These are phyloP conservation scores for Trichoderma oligosporum DNA, from an alignment of 2,329 filamentous ascomycete species.

Conservation along the genomic window DNA sequence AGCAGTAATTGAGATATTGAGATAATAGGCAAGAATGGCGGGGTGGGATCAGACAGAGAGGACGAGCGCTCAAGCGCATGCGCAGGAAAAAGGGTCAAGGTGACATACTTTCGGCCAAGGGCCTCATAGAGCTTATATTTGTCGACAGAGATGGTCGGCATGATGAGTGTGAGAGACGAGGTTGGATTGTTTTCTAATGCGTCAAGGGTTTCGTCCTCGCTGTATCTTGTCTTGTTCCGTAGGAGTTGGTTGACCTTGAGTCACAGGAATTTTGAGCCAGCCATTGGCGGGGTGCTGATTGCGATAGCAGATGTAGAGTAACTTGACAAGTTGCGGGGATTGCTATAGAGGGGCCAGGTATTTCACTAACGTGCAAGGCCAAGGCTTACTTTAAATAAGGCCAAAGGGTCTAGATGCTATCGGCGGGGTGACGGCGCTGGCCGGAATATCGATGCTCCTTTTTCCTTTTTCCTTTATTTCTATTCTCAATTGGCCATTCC, in stretches of 20 bases:
- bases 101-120: slow-evolving; percentile 72
- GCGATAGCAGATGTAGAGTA: slow-evolving; percentile 6
- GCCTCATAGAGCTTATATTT: slow-evolving; percentile 94
- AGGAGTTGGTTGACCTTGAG: too few species aligned
- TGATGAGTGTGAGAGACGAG: slow-evolving; percentile 39
- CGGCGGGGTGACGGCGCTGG: slow-evolving; percentile 14
- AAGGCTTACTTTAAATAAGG: not conserved
- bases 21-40: slow-evolving; percentile 23
- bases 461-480: not conserved
- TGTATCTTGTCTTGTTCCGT: too few species aligned
- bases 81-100: slow-evolving; percentile 8
- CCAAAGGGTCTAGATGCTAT: not conserved
- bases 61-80: not conserved
- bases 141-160: slow-evolving; percentile 96
- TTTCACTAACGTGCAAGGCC: slow-evolving; percentile 17
- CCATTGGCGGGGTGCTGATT: slow-evolving; percentile 27
- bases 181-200: slow-evolving; percentile 21
- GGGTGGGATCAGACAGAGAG: slow-evolving; percentile 13
- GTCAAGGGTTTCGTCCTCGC: slow-evolving; percentile 9
- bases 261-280: slow-evolving; percentile 40
- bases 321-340: not conserved
- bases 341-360: slow-evolving; percentile 8
- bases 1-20: too few species aligned
- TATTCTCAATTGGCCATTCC: too few species aligned
- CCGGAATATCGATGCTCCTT: slow-evolving; percentile 34